phyloP scores from a whole-genome alignment of 345 rosid genomes.

The Abelmoschus esculentus region DNA sequence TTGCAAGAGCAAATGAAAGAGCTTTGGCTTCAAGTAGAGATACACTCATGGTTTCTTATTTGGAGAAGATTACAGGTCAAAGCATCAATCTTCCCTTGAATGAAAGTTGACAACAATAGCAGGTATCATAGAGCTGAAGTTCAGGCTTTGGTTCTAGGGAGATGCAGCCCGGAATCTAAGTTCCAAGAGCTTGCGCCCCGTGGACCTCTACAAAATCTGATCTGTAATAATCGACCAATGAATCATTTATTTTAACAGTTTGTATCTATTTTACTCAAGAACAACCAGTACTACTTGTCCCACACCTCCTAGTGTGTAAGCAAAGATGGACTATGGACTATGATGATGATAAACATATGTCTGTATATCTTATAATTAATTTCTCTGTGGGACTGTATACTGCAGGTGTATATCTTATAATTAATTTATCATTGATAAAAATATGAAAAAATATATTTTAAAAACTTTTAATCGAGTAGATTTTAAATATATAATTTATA shows the following conservation, averaged over 20 bases:
- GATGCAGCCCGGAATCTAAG: background rate
- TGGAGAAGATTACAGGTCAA: background rate
- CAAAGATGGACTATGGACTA: no score
- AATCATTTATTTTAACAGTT: slow-evolving; percentile 28
- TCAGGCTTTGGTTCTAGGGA: background rate
- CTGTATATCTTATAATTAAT: no score
- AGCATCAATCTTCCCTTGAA: background rate
- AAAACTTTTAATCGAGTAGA: no score
- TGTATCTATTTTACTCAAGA: slow-evolving; percentile 33
- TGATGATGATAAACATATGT: no score
- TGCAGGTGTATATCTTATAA: no score
- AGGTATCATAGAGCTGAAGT: background rate
- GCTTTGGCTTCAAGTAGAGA: background rate
- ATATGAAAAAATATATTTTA: no score
- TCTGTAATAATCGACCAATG: slow-evolving; percentile 12
- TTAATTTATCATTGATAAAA: no score
- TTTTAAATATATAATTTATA: no score
- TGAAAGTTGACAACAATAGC: background rate
- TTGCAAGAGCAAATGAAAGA: background rate
- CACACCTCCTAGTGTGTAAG: slow-evolving; percentile 6
- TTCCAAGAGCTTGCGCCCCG: background rate
- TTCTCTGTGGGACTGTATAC: no score
- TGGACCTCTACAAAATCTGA: slow-evolving; percentile 13
- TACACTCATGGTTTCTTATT: background rate
- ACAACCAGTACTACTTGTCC: background rate